Conservation (phyloP, 768 basidiomycete species). For the Chiua virens region DNA sequence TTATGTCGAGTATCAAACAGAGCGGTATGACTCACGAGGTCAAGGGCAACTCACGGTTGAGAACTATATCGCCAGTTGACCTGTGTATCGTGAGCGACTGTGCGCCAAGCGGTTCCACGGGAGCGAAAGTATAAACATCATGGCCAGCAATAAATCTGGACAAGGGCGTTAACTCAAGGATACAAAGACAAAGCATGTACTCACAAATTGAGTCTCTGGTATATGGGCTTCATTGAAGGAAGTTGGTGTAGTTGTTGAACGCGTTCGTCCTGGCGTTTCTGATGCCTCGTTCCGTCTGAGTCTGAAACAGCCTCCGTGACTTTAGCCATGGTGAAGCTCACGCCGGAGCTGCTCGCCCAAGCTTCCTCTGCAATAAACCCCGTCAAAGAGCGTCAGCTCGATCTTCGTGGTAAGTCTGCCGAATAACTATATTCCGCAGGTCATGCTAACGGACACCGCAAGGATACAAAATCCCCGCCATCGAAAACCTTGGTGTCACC, state of each 20-base stretch:
- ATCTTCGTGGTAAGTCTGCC: conserved; percentile 71
- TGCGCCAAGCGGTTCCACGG: conserved; percentile 56
- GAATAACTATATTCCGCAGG: conserved; percentile 9
- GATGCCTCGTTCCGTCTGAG: conserved; percentile 32
- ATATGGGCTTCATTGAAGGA: conserved; percentile 59
- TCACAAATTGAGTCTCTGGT: conserved; percentile 74
- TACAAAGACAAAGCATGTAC: conserved; percentile 25
- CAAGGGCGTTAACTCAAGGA: background rate
- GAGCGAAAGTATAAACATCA: conserved; percentile 79
- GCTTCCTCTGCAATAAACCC: conserved; percentile 78
- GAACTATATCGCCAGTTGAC: conserved; percentile 69
- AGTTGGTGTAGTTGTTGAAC: conserved; percentile 7
- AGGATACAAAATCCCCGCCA: conserved; percentile 94
- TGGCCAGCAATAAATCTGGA: conserved; percentile 65
- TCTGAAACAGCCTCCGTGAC: conserved; percentile 31
- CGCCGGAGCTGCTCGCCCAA: conserved; percentile 88
- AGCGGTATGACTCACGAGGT: background rate
- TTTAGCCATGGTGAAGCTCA: conserved; percentile 76
- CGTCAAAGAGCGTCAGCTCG: conserved; percentile 86
- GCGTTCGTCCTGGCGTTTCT: conserved; percentile 6
- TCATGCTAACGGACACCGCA: conserved; percentile 19
- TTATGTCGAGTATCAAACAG: background rate
- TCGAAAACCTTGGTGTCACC: conserved; percentile 95
- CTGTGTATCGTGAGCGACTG: conserved; percentile 72
- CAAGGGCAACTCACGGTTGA: conserved; percentile 54